Evolutionary conservation across 1,284 basidiomycete genomes (phyloP), one percentile per base, ranked within the genome.

Genomic region (Ganoderma multipileum): DNA sequence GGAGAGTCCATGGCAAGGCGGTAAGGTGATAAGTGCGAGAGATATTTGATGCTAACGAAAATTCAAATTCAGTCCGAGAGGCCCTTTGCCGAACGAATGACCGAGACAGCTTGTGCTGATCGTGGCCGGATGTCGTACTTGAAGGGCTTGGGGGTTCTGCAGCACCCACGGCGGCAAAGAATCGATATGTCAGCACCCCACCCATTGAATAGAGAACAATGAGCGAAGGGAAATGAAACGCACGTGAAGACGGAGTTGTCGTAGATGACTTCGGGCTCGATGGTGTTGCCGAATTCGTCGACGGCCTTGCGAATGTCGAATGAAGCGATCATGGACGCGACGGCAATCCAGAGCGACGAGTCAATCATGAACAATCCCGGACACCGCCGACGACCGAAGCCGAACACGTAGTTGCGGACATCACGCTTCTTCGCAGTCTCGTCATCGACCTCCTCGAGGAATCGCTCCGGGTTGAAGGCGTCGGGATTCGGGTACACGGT

Each of bases 321-420:
- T 16, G 82, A 81, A 9, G 83, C 75, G 42, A 87, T 71, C 44
- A 85, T 79, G 2, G 82, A 83, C 50, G 83, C 84, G 30, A 86
- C 77, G 18, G 82, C 76, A 59, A 87, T 83, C 83, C 84, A 87
- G 23, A 87, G 69, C 11, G 82, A 82, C 20, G 82, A 80, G 71
- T 86, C 84, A 66, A 83, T 81, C 64, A 87, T 77, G 77, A 81
- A 81, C 62, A 80, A 75, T 7, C 86, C 87, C 1, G 86, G 85
- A 71, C 86, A 87, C 60, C 75, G 72, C 47, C 78, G 65, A 23
- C 72, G 72, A 3, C 81, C 80, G 68, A 81, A 82, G 33, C 81
- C 81, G 67, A 81, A 82, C 16, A 78, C 79, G 72, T 78, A 80
- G 67, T 70, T 74, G 33, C 77, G 76, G 47, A 79, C 79, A 72